Conservation (phyloP, 805 yeast genomes). For the Maudiozyma serrabonitensis region DNA sequence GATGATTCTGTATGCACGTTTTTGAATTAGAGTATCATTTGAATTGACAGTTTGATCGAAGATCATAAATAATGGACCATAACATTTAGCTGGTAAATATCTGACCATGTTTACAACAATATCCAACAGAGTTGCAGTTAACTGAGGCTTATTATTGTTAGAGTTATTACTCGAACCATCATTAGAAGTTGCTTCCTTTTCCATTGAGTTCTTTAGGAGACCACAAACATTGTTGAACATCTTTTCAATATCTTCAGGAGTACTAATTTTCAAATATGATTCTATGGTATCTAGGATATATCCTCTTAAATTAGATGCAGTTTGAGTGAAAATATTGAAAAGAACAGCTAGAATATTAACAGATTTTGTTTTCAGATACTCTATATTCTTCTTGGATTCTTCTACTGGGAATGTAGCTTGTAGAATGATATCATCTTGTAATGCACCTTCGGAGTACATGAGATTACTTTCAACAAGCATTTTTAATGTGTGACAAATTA, state of each 20-base stretch:
- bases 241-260: constrained; percentile 52
- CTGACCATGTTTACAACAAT: constrained; percentile 79
- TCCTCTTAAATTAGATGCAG: constrained; percentile 73
- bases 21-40: constrained; percentile 64
- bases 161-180: not conserved
- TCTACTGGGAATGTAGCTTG: constrained; percentile 51
- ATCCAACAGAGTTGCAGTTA: constrained; percentile 83
- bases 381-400: constrained; percentile 47
- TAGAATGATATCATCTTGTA: constrained; percentile 45
- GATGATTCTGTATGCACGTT: constrained; percentile 78
- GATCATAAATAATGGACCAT: constrained; percentile 67
- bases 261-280: constrained; percentile 61
- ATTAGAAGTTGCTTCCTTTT: constrained; percentile 34
- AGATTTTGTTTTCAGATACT: constrained; percentile 55
- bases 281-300: constrained; percentile 82
- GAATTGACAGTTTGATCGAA: constrained; percentile 57
- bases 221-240: constrained; percentile 84
- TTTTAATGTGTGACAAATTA: constrained; percentile 75
- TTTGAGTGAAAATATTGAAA: constrained; percentile 88
- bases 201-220: constrained; percentile 64
- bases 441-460: constrained; percentile 47
- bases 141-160: constrained; percentile 31
- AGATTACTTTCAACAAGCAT: constrained; percentile 65
- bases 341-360: constrained; percentile 75
- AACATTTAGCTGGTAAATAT: constrained; percentile 62